Conservation (phyloP, 495 filamentous ascomycete species). For the Jackrogersella multiformis region DNA sequence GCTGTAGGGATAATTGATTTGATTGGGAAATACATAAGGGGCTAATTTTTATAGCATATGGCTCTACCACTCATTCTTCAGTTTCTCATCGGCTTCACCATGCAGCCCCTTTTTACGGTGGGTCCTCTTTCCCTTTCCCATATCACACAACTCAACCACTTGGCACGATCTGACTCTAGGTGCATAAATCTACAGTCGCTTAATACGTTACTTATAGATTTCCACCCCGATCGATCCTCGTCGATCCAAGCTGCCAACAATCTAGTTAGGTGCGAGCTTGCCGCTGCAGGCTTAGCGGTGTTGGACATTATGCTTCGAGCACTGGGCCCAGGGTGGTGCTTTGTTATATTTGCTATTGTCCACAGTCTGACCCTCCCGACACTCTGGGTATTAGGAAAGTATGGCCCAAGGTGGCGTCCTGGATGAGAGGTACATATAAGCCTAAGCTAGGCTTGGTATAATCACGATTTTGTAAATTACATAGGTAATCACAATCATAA, state of each 20-base stretch:
- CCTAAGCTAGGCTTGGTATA: too few species aligned
- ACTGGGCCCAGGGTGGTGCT: background rate
- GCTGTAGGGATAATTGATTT: background rate
- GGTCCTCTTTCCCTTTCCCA: background rate
- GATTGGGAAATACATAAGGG: background rate
- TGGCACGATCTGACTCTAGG: too few species aligned
- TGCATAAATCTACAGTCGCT: background rate
- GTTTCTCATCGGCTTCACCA: background rate
- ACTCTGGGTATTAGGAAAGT: background rate
- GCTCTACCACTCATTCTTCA: background rate
- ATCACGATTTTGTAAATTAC: too few species aligned
- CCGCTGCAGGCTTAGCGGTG: background rate
- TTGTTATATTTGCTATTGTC: constrained; percentile 1
- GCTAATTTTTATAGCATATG: background rate
- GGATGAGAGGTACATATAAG: too few species aligned
- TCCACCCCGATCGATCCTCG: background rate
- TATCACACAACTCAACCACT: background rate
- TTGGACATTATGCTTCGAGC: background rate
- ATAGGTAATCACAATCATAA: too few species aligned
- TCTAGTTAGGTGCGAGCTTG: background rate
- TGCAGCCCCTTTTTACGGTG: constrained; percentile 2
- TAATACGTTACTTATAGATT: background rate
- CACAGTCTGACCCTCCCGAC: background rate
- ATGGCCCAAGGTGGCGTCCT: background rate
- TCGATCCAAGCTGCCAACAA: constrained; percentile 6